Base-by-base conservation (phyloP, 192 early-diverging fungal genomes). In the Coemansia sp. region DNA sequence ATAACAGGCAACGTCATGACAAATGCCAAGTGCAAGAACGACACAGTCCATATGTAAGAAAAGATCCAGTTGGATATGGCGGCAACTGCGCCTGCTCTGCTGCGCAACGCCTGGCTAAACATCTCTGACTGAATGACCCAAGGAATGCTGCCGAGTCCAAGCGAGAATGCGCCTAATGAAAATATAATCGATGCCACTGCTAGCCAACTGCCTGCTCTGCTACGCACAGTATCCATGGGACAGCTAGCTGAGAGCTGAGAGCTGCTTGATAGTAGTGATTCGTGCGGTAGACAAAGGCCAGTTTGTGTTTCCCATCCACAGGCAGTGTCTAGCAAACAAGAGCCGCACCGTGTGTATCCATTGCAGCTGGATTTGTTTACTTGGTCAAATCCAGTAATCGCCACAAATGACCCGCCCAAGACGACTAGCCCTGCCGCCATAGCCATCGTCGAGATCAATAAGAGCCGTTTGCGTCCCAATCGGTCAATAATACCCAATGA, bases 111-210 rank as follows among this genome's bases (percentile, higher is more conserved):
- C 24, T 77, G 75, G 66, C 70, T 65, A 41, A 77, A 77, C 52
- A 77, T 57, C 52, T 77, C 75, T 8, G 75, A 31, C 66, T 77
- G 75, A 24, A 77, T 77, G 3, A 77, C 62, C 75, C 75, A 77
- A 5, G 75, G 75, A 29, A 77, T 72, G 51, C 62, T 77, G 18
- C 70, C 75, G 3, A 77, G 70, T 27, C 75, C 75, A 10, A 77
- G 52, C n/a, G 66, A 24, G 49, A 77, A 72, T 41, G 70, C 34
- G 2, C 75, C 75, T 18, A 72, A 55, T 2, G 70, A 71, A 31
- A 77, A 49, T 42, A 77, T 72, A 31, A 77, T 46, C 34, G 75
- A 72, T 8, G 44, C 36, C 59, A 71, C 70, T 0, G 70, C 75
- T n/a, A 77, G n/a, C 75, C 75, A 77, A 47, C 75, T 68, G 6